Conservation (phyloP, 1,284 basidiomycete species). For the Ustilago loliicola region DNA sequence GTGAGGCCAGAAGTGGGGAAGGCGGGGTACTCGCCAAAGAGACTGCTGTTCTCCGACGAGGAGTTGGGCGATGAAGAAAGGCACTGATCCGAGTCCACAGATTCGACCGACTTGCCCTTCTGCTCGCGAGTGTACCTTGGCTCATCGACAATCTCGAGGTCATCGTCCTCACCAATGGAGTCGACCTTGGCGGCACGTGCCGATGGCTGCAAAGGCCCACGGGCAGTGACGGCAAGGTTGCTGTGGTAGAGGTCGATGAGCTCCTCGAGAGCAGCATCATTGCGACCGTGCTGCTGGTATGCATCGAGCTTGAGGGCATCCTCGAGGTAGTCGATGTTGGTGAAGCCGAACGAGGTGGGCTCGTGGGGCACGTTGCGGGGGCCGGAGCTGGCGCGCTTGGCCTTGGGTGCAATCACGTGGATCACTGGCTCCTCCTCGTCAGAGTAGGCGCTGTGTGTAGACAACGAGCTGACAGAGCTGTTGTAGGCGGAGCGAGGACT, state of each 20-base stretch:
- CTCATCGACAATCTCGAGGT: slow-evolving; percentile 42
- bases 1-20: slow-evolving; percentile 33
- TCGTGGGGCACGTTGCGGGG: slow-evolving; percentile 9
- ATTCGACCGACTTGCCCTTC: slow-evolving; percentile 47
- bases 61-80: slow-evolving; percentile 15
- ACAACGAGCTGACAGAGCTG: slow-evolving; percentile 30
- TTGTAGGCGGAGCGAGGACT: slow-evolving; percentile 40
- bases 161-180: slow-evolving; percentile 39
- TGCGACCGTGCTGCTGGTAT: slow-evolving; percentile 11
- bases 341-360: slow-evolving; percentile 14
- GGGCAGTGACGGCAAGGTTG: slow-evolving; percentile 21
- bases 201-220: slow-evolving; percentile 8
- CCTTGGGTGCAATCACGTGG: slow-evolving; percentile 22
- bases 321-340: slow-evolving; percentile 39
- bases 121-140: slow-evolving; percentile 41
- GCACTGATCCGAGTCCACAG: slow-evolving; percentile 22
- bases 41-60: slow-evolving; percentile 26
- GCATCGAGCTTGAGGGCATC: slow-evolving; percentile 39
- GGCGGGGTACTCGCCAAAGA: slow-evolving; percentile 23
- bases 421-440: slow-evolving; percentile 29
- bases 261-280: slow-evolving; percentile 30
- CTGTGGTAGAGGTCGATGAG: slow-evolving; percentile 39
- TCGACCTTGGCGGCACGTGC: slow-evolving; percentile 25
- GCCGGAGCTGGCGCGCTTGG: slow-evolving; percentile 20
- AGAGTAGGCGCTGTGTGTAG: slow-evolving; percentile 32